These are phyloP conservation scores for Alternaria conjuncta DNA, from an alignment of 2,329 filamentous ascomycete genomes.

Conservation along the genomic window DNA sequence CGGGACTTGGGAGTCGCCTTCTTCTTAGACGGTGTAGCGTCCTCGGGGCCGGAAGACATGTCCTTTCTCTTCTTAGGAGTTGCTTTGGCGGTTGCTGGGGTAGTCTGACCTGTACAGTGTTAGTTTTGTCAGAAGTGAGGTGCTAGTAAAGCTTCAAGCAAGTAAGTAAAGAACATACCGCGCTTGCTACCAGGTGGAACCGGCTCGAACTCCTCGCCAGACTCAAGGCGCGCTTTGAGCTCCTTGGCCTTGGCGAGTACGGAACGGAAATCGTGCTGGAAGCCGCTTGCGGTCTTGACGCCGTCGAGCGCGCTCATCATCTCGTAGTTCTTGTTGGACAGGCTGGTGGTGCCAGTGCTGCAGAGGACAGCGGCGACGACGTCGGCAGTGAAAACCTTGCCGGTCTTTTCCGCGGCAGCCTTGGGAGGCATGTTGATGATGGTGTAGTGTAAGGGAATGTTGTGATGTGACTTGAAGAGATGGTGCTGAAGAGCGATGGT, in stretches of 20 bases:
- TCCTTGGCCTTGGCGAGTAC: slow-evolving; percentile 29
- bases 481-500: not conserved
- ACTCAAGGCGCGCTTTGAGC: slow-evolving; percentile 20
- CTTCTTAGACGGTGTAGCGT: slow-evolving; percentile 27
- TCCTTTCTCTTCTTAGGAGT: slow-evolving; percentile 15
- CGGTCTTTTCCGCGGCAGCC: not conserved
- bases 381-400: too few species aligned
- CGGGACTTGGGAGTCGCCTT: slow-evolving; percentile 20
- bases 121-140: not conserved
- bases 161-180: too few species aligned
- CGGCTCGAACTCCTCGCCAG: too few species aligned
- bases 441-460: not conserved
- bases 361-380: too few species aligned
- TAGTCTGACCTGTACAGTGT: slow-evolving; percentile 8
- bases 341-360: too few species aligned
- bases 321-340: too few species aligned
- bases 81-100: slow-evolving; percentile 1
- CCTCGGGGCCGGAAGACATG: slow-evolving; percentile 5
- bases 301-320: too few species aligned
- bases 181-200: too few species aligned
- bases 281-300: too few species aligned
- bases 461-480: not conserved
- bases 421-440: slow-evolving; percentile 24
- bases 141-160: too few species aligned
- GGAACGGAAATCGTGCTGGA: too few species aligned